Conservation (phyloP, 2,329 filamentous ascomycete genomes). For the Aspergillus neotritici region DNA sequence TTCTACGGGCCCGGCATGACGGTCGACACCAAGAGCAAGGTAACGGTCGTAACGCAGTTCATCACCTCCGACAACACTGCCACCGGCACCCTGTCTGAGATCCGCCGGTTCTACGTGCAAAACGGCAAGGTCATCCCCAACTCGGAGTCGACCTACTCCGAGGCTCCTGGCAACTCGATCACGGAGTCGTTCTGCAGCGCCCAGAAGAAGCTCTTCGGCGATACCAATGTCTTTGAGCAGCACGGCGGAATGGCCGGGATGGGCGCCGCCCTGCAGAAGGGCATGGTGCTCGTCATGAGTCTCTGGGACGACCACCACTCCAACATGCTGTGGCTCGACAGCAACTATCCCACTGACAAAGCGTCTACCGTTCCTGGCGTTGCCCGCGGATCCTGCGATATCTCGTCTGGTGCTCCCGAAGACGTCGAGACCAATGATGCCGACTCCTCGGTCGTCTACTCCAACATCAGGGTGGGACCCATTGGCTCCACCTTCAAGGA, state of each 20-base stretch:
- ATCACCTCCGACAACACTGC: constrained; percentile 47
- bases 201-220: constrained; percentile 53
- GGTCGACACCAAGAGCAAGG: constrained; percentile 54
- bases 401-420: constrained; percentile 47
- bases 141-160: constrained; percentile 42
- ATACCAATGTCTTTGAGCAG: constrained; percentile 48
- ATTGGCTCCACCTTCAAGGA: constrained; percentile 48
- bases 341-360: constrained; percentile 51
- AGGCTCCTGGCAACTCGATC: constrained; percentile 50
- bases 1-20: constrained; percentile 59
- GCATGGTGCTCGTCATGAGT: constrained; percentile 60
- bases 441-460: constrained; percentile 51
- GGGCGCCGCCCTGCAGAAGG: constrained; percentile 49
- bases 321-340: constrained; percentile 72
- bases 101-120: constrained; percentile 62
- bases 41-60: constrained; percentile 66
- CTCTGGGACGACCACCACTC: constrained; percentile 61
- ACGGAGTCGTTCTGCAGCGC: constrained; percentile 53
- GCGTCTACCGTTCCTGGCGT: constrained; percentile 43
- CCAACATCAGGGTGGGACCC: constrained; percentile 56
- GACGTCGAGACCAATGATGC: constrained; percentile 46
- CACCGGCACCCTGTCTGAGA: constrained; percentile 53
- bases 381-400: constrained; percentile 51
- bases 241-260: constrained; percentile 55
- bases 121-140: constrained; percentile 56